phyloP scores from a whole-genome alignment of 2,329 filamentous ascomycete species.

The Aschersonia sp. region DNA sequence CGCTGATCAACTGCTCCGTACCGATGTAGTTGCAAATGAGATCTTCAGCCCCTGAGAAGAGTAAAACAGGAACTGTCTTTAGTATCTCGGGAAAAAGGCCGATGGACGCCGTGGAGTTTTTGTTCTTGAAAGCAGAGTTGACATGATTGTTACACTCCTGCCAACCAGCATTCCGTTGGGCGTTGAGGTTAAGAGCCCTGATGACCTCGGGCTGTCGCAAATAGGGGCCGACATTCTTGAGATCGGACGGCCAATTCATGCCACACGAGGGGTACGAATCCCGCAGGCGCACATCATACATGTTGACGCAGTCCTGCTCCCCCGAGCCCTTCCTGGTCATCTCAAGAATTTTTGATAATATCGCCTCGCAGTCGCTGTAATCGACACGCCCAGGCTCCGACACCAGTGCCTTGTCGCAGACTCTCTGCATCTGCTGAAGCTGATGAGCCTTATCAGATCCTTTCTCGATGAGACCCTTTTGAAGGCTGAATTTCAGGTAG shows the following conservation, averaged over 20 bases:
- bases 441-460: conserved; percentile 47
- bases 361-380: conserved; percentile 54
- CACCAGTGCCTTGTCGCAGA: conserved; percentile 51
- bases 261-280: conserved; percentile 76
- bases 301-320: conserved; percentile 62
- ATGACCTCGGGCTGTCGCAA: conserved; percentile 69
- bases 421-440: conserved; percentile 53
- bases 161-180: conserved; percentile 78
- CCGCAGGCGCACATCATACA: conserved; percentile 86
- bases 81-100: conserved; percentile 66
- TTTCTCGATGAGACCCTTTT: conserved; percentile 56
- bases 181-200: conserved; percentile 66
- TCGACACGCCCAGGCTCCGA: conserved; percentile 40
- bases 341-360: conserved; percentile 59
- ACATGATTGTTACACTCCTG: conserved; percentile 77
- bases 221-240: conserved; percentile 65
- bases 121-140: conserved; percentile 51
- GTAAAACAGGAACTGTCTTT: conserved; percentile 59
- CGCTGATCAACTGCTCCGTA: conserved; percentile 80
- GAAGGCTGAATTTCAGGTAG: conserved; percentile 70
- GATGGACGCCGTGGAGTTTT: conserved; percentile 58
- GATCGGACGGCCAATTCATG: conserved; percentile 95
- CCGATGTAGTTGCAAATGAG: conserved; percentile 95
- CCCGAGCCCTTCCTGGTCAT: conserved; percentile 43
- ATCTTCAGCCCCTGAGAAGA: conserved; percentile 90